phyloP scores from a whole-genome alignment of 2,329 filamentous ascomycete genomes.

The Amauroascus verrucosus region DNA sequence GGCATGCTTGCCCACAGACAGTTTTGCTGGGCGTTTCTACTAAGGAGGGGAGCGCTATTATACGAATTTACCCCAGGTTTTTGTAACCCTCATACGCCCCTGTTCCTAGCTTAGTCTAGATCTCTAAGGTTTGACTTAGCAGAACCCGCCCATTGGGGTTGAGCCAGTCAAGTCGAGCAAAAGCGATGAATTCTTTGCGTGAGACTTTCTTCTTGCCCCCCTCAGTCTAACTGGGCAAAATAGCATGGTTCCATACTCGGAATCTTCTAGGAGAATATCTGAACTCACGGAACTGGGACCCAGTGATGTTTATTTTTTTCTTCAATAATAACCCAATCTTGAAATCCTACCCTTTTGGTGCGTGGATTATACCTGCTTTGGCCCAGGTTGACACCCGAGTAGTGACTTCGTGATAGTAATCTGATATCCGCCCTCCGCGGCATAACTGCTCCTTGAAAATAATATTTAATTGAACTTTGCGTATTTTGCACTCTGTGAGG shows the following conservation, averaged over 20 bases:
- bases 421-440: not conserved
- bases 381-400: not conserved
- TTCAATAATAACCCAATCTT: not conserved
- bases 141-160: not conserved
- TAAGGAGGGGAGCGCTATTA: not conserved
- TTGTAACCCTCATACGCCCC: constrained; percentile 9
- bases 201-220: constrained; percentile 1
- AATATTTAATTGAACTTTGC: not conserved
- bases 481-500: not conserved
- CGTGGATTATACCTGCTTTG: not conserved
- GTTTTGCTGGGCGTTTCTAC: not conserved
- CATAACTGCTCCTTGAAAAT: not conserved
- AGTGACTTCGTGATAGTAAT: not conserved
- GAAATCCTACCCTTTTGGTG: not conserved
- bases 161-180: not conserved
- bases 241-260: not conserved
- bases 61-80: constrained; percentile 11
- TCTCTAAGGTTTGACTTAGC: not conserved
- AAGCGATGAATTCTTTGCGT: not conserved
- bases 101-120: constrained; percentile 10
- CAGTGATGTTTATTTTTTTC: not conserved
- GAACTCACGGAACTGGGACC: not conserved
- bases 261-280: constrained; percentile 12
- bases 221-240: not conserved
- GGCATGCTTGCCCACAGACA: not conserved